Conservation (phyloP, 116 monocot species). For the Cymodocea nodosa region DNA sequence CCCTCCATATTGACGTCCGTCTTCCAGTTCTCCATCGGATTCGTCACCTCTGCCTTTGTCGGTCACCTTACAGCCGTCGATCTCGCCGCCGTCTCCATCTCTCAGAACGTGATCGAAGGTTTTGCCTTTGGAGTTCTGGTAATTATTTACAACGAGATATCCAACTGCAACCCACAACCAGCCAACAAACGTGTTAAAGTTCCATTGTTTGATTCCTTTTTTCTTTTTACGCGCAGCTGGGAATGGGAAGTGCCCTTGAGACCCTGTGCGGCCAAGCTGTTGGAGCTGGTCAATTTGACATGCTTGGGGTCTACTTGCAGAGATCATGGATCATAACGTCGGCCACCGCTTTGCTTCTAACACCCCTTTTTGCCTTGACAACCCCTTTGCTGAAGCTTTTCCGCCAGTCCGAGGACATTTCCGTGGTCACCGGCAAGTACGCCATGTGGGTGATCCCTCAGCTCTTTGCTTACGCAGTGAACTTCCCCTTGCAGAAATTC, state of each 20-base stretch:
- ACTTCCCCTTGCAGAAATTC: conserved; percentile 92
- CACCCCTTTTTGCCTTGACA: conserved; percentile 59
- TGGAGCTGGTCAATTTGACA: conserved; percentile 53
- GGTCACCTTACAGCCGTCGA: conserved; percentile 40
- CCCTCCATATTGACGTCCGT: conserved; percentile 35
- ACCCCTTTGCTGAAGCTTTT: conserved; percentile 43
- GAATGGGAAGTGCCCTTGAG: conserved; percentile 93
- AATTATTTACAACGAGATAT: too few relatives aligned
- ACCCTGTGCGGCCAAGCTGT: conserved; percentile 91
- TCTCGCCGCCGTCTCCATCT: conserved; percentile 42
- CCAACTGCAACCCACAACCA: too few relatives aligned
- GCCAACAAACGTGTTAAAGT: too few relatives aligned
- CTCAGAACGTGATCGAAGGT: conserved; percentile 27
- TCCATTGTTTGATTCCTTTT: too few relatives aligned
- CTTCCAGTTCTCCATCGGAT: conserved; percentile 37
- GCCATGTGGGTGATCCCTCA: conserved; percentile 60
- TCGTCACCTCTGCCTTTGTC: conserved; percentile 29
- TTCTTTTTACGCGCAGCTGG: conserved; percentile 34
- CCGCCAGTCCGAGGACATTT: conserved; percentile 34
- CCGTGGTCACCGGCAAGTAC: conserved; percentile 41
- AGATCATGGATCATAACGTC: conserved; percentile 69
- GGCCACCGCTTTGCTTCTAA: conserved; percentile 43
- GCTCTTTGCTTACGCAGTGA: conserved; percentile 62
- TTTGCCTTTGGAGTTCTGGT: conserved; percentile 49
- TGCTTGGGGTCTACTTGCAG: conserved; percentile 83